These are phyloP conservation scores for Astragalus glycyphyllos DNA, from an alignment of 306 rosid genomes.

Conservation along the genomic window DNA sequence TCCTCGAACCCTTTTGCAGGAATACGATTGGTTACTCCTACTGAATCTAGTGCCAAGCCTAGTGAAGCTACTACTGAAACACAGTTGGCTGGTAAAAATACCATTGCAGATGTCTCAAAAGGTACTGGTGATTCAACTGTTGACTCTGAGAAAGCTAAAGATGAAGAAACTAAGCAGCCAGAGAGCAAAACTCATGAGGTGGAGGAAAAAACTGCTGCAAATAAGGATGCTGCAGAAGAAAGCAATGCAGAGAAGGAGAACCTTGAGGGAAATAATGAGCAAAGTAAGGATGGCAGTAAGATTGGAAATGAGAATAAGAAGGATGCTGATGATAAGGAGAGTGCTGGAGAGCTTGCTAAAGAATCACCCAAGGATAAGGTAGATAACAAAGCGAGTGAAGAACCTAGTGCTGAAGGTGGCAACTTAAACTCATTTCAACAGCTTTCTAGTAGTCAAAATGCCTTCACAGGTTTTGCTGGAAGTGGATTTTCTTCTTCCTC, in stretches of 20 bases:
- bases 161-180: slow-evolving; percentile 44
- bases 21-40: slow-evolving; percentile 61
- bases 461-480: slow-evolving; percentile 95
- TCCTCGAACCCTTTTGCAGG: slow-evolving; percentile 86
- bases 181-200: slow-evolving; percentile 47
- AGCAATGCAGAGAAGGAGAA: slow-evolving; percentile 40
- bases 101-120: slow-evolving; percentile 43
- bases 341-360: slow-evolving; percentile 45
- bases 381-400: slow-evolving; percentile 49
- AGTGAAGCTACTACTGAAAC: slow-evolving; percentile 48
- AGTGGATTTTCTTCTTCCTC: slow-evolving; percentile 79
- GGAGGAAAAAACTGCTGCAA: slow-evolving; percentile 46
- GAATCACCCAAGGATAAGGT: slow-evolving; percentile 43
- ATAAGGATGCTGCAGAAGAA: slow-evolving; percentile 41
- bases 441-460: slow-evolving; percentile 91
- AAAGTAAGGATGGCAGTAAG: slow-evolving; percentile 27
- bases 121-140: slow-evolving; percentile 34
- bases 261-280: slow-evolving; percentile 34
- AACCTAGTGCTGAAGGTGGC: slow-evolving; percentile 58
- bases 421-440: slow-evolving; percentile 79
- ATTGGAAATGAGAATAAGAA: slow-evolving; percentile 39
- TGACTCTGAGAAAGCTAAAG: slow-evolving; percentile 46
- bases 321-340: slow-evolving; percentile 37
- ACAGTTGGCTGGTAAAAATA: slow-evolving; percentile 46
- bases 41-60: slow-evolving; percentile 47